A percentile compares a stretch with the other conserved stretches of the same genome.
These are phyloP conservation scores for Mortierella sp. DNA, from an alignment of 371 early-diverging fungal genomes.

Conservation along the genomic window DNA sequence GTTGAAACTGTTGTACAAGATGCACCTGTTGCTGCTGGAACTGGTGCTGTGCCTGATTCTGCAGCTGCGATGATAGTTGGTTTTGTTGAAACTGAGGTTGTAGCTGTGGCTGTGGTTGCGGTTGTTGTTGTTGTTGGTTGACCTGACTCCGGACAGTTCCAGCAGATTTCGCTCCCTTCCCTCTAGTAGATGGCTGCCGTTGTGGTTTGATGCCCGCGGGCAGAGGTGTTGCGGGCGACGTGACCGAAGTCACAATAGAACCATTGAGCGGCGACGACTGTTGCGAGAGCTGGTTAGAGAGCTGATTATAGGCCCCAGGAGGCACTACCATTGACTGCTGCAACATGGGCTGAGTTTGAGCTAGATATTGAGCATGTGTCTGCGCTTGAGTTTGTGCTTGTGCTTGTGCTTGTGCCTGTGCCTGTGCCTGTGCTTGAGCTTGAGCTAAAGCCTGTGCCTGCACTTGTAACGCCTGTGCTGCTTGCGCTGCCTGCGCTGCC, in stretches of 20 bases:
- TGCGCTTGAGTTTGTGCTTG: constrained; percentile 28
- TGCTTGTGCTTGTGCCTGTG: constrained; percentile 29
- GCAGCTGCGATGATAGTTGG: constrained; percentile 6
- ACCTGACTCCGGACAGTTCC: background rate
- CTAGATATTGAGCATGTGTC: constrained; percentile 21
- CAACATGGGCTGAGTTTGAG: constrained; percentile 38
- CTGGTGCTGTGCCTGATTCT: constrained; percentile 3
- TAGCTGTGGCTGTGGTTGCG: constrained; percentile 15
- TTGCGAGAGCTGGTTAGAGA: constrained; percentile 22
- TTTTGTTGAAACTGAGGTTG: background rate
- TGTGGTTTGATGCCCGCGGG: constrained; percentile 10
- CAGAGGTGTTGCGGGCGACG: constrained; percentile 1
- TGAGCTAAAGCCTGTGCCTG: constrained; percentile 20
- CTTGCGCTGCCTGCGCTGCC: background rate
- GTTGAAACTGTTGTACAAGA: constrained; percentile 35
- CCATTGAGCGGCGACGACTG: constrained; percentile 1
- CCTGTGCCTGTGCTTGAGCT: constrained; percentile 33
- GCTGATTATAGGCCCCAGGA: constrained; percentile 9
- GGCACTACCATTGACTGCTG: constrained; percentile 11
- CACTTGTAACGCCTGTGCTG: constrained; percentile 12
- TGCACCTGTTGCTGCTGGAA: constrained; percentile 3
- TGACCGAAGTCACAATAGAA: background rate
- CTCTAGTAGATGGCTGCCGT: constrained; percentile 6
- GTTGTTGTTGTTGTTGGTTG: constrained; percentile 3
- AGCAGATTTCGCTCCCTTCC: constrained; percentile 7